Percentiles rank a stretch among this genome's conserved stretches.
Evolutionary conservation across 2,329 filamentous ascomycete genomes (phyloP).

Genomic region (Pseudogymnoascus sp.): DNA sequence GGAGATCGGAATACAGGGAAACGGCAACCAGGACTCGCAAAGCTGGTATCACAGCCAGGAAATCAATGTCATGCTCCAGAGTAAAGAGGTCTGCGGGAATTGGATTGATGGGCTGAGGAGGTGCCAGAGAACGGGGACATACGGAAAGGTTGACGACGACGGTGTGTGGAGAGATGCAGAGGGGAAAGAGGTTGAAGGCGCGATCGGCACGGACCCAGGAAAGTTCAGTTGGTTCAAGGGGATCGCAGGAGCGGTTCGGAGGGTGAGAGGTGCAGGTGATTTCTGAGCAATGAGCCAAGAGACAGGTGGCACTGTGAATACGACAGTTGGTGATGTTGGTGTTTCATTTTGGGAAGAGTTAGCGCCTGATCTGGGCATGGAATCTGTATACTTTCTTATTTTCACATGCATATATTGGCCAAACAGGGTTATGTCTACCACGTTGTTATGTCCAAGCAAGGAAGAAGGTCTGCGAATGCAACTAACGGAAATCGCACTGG

Average conservation of each 20-base stretch:
- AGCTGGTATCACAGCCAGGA: constrained; percentile 74
- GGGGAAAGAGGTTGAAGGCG: constrained; percentile 41
- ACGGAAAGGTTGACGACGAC: constrained; percentile 48
- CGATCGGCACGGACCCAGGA: constrained; percentile 46
- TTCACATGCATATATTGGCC: constrained; percentile 4
- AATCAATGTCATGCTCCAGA: constrained; percentile 69
- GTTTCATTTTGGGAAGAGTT: background rate
- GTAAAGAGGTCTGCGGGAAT: constrained; percentile 47
- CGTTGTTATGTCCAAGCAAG: background rate
- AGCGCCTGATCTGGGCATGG: background rate
- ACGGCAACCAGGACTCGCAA: constrained; percentile 75
- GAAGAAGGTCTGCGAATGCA: background rate
- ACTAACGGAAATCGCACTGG: background rate
- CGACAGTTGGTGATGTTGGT: background rate
- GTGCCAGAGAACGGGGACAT: constrained; percentile 60
- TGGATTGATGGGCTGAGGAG: constrained; percentile 56
- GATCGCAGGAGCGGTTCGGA: constrained; percentile 48
- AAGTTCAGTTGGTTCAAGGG: constrained; percentile 53
- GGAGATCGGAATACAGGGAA: constrained; percentile 62
- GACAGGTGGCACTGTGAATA: background rate
- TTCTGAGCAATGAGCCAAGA: constrained; percentile 29
- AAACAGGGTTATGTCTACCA: background rate
- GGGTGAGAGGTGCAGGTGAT: constrained; percentile 49
- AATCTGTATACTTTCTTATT: background rate
- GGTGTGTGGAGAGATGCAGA: constrained; percentile 55